phyloP scores from a whole-genome alignment of 139 green algal genomes.

The Tetradesmus lagerheimii region DNA sequence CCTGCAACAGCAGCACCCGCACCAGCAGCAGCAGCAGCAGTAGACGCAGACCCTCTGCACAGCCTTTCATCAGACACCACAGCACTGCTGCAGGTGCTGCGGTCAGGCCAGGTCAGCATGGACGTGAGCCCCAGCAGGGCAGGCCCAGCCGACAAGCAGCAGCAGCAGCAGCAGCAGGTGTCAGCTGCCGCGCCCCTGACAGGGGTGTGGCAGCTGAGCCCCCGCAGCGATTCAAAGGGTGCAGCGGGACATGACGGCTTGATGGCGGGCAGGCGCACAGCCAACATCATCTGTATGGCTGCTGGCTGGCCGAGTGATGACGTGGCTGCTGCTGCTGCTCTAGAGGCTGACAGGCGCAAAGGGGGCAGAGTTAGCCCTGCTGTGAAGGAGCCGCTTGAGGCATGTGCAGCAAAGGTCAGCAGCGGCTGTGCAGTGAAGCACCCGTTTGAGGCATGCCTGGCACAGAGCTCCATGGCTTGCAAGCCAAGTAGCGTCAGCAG shows the following conservation, averaged over 20 bases:
- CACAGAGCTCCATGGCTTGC: neutral
- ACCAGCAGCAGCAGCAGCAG: neutral
- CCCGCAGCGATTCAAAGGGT: neutral
- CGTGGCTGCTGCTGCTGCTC: neutral
- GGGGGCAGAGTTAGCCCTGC: neutral
- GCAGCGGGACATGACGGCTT: neutral
- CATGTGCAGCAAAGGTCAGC: no score
- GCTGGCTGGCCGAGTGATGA: neutral
- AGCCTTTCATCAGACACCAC: neutral
- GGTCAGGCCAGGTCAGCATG: neutral
- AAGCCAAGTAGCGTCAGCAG: no score
- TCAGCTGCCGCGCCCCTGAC: neutral
- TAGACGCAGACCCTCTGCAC: neutral
- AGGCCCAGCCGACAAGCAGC: neutral
- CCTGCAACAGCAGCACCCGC: neutral
- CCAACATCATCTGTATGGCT: neutral
- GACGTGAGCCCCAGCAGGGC: neutral
- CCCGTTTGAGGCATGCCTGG: neutral
- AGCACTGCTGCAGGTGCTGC: neutral
- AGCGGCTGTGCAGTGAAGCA: neutral
- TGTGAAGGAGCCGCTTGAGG: no score
- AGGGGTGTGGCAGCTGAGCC: neutral
- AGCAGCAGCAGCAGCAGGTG: conserved; percentile 27
- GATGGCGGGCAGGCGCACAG: neutral
- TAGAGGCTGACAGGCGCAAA: neutral